Base-by-base conservation (phyloP, 805 yeast species). In the Yarrowia osloensis region DNA sequence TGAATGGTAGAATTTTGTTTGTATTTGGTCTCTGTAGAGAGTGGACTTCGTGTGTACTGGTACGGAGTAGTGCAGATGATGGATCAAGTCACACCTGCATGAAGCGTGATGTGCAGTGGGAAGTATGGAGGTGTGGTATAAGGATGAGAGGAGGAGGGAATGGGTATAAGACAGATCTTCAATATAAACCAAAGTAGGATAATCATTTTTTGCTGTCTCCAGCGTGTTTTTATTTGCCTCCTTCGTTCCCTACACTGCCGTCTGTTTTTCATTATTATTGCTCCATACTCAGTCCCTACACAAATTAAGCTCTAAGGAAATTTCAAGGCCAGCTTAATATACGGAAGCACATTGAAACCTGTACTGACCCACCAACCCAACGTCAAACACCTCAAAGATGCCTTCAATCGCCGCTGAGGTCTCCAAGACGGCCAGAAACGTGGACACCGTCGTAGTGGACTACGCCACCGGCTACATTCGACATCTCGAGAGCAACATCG, bases 391-490 rank as follows among this genome's bases (percentile, higher is more conserved):
- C 42, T 59, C 65, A 31, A 37, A 19, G 17, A 70, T 70, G 70
- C 68, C 71, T 17, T 63, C 69, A 6, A 22, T 71, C 28, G 63
- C 72, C 13, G 73, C 74, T 21, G 91, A 89, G 74, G 86, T 93
- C 8, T 88, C 97, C 69, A 90, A 88, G 76, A 94, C 97, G 0
- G 95, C 88, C 3, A 93, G 97, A 2, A 81, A 89, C 0, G 83
- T 95, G 54, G 99, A 95, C 73, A 88, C 93, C 0, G 86, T 92
- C 12, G 97, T 95, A 83, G 82, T 88, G 0, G 95, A 92, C 69
- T 95, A 95, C 75, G 96, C 97, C 3, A 88, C 88, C 42, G 99
- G 99, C 0, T 95, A 93, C 73, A 75, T 91, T 66, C 88, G 88
- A 68, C 93, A 92, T 78, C 79, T 95, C 21, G 86, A 91, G n/a